Percentiles rank a stretch among this genome's conserved stretches.
These are phyloP conservation scores for Chaetomium strumarium DNA, from an alignment of 2,329 filamentous ascomycete genomes.

Conservation along the genomic window DNA sequence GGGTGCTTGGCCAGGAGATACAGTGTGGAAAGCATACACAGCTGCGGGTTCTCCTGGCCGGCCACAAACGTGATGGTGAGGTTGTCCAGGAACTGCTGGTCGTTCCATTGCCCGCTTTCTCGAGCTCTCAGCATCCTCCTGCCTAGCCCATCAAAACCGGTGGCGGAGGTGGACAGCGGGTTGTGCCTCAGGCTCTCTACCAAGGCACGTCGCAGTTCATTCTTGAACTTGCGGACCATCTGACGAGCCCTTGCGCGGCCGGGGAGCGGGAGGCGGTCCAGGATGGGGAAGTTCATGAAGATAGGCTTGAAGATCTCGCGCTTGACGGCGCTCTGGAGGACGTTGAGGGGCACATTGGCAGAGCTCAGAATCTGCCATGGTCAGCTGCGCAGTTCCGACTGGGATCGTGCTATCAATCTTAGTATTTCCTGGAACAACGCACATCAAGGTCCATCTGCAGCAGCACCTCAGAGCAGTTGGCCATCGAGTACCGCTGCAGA, in stretches of 20 bases:
- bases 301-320: slow-evolving; percentile 20
- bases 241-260: slow-evolving; percentile 11
- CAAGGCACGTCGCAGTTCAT: slow-evolving; percentile 12
- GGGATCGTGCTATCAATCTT: not conserved
- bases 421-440: not conserved
- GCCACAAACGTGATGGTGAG: slow-evolving; percentile 19
- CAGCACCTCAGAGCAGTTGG: slow-evolving; percentile 18
- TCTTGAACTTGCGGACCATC: slow-evolving; percentile 13
- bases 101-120: slow-evolving; percentile 11
- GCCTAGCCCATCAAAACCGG: slow-evolving; percentile 6
- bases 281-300: slow-evolving; percentile 20
- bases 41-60: slow-evolving; percentile 20
- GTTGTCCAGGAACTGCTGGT: slow-evolving; percentile 18
- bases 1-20: slow-evolving; percentile 19
- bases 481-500: slow-evolving; percentile 18
- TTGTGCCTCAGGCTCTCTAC: slow-evolving; percentile 1
- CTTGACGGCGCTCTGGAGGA: slow-evolving; percentile 17
- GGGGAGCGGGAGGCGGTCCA: slow-evolving; percentile 16
- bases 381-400: not conserved
- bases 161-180: not conserved
- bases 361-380: slow-evolving; percentile 10
- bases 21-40: slow-evolving; percentile 20
- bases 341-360: slow-evolving; percentile 15
- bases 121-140: slow-evolving; percentile 12
- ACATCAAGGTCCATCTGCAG: slow-evolving; percentile 15